Conservation (phyloP, 2,329 filamentous ascomycete genomes). For the Colletotrichum magnum region DNA sequence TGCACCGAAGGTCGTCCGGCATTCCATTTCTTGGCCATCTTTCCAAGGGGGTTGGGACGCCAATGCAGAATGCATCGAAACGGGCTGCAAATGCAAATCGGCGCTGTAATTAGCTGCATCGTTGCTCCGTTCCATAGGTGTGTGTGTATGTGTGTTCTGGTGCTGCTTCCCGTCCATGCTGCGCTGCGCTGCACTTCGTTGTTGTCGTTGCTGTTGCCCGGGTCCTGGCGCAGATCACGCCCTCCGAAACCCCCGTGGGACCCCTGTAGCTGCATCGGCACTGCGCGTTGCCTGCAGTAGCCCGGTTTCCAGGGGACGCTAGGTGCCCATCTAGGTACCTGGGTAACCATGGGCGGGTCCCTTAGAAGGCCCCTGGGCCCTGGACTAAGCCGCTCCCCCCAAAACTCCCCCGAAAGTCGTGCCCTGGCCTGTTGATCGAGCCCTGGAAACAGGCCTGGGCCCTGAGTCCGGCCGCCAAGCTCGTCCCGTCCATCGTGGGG, state of each 20-base stretch:
- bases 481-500: slow-evolving; percentile 27
- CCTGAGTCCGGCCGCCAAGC: slow-evolving; percentile 13
- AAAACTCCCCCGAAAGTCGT: too few species aligned
- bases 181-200: too few species aligned
- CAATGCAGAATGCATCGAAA: too few species aligned
- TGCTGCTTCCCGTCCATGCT: too few species aligned
- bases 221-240: slow-evolving; percentile 33
- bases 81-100: not conserved
- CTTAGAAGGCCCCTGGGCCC: too few species aligned
- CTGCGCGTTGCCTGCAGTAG: slow-evolving; percentile 22
- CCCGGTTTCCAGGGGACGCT: slow-evolving; percentile 27
- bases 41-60: not conserved
- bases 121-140: not conserved
- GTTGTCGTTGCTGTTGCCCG: not conserved
- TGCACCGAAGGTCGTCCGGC: too few species aligned
- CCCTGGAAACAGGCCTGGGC: not conserved
- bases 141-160: too few species aligned
- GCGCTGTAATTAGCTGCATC: not conserved
- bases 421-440: too few species aligned
- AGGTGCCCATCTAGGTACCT: not conserved
- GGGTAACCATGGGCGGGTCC: too few species aligned
- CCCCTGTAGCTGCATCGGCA: slow-evolving; percentile 25
- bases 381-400: too few species aligned
- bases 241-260: not conserved
- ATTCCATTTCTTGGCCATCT: not conserved